Base-by-base conservation (phyloP, 2,329 filamentous ascomycete genomes). In the Fragosphaeria purpurea region DNA sequence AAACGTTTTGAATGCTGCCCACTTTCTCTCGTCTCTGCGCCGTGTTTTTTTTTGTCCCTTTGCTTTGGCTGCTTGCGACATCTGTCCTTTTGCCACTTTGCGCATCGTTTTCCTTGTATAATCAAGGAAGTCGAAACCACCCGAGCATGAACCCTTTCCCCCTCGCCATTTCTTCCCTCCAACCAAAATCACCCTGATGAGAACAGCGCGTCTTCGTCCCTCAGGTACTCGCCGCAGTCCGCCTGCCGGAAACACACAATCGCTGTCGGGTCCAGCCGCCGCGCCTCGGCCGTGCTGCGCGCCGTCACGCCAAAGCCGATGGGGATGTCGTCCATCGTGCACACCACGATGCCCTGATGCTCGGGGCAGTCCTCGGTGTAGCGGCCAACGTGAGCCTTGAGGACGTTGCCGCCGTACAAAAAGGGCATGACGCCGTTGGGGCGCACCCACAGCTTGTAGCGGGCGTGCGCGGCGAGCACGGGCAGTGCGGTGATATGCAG, bases 401-500 rank as follows among this genome's bases (percentile, higher is more conserved):
- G 80, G 48, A 95, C 76, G 67, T 97, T 90, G 51, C 88, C 87
- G 48, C 93, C 93, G 69, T 97, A 98, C 44, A 98, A 71, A 67
- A 95, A 97, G 1, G 93, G 91, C 89, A 96, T 95, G 63, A 94
- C 90, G 58, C 93, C 93, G 69, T 97, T 97, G 53, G 83, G 79
- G 70, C 94, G 94, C 59, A 98, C 84, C 89, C 90, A 97, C 60
- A 97, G 83, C 80, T 97, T 97, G 72, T 95, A 95, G 53, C 93
- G 77, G 43, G 91, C 91, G 67, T 96, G 88, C 57, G 88, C 85
- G 51, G 90, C 86, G 58, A 98, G 85, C 56, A 96, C 80, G 56
- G 89, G 85, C 52, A 98, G 63, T 5, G 77, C 86, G 1, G 91
- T 97, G 63, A 97, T 87, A 71, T 96, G 90, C 50, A 98, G 75